These are phyloP conservation scores for Ganoderma lingzhi DNA, from an alignment of 1,284 basidiomycete genomes.

Conservation along the genomic window DNA sequence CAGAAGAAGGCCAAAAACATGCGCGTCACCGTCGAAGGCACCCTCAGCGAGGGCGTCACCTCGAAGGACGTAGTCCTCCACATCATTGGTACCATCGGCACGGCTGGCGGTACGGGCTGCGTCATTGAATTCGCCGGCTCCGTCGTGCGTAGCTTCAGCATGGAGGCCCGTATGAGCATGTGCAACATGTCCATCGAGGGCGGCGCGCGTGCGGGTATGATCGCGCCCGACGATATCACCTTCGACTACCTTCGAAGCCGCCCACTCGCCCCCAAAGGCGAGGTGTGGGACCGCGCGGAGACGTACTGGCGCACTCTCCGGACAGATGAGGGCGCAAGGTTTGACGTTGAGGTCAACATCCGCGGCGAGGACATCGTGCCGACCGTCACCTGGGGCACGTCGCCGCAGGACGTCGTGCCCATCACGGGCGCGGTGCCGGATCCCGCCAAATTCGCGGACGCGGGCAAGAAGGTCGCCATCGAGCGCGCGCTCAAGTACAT, in stretches of 20 bases:
- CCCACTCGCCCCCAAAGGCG: constrained; percentile 88
- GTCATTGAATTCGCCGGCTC: constrained; percentile 96
- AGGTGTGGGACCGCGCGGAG: constrained; percentile 90
- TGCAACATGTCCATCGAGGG: constrained; percentile 99
- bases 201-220: constrained; percentile 95
- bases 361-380: constrained; percentile 91
- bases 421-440: constrained; percentile 90
- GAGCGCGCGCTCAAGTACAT: constrained; percentile 91
- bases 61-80: constrained; percentile 97
- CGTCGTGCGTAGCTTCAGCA: constrained; percentile 90
- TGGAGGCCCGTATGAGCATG: constrained; percentile 97
- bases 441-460: constrained; percentile 74
- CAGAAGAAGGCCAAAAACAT: constrained; percentile 97
- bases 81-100: constrained; percentile 94
- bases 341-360: constrained; percentile 90
- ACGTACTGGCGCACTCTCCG: constrained; percentile 90
- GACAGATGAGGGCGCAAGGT: constrained; percentile 89
- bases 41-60: constrained; percentile 86
- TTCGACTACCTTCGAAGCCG: constrained; percentile 90
- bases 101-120: constrained; percentile 92
- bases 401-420: constrained; percentile 91
- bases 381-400: constrained; percentile 97
- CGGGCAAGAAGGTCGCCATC: constrained; percentile 75
- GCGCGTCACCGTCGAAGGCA: constrained; percentile 92
- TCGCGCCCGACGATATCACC: constrained; percentile 93